A percentile compares a stretch with the other conserved stretches of the same genome.
phyloP scores from a whole-genome alignment of 2,329 filamentous ascomycete genomes.

The Tricladium varicosporioides region DNA sequence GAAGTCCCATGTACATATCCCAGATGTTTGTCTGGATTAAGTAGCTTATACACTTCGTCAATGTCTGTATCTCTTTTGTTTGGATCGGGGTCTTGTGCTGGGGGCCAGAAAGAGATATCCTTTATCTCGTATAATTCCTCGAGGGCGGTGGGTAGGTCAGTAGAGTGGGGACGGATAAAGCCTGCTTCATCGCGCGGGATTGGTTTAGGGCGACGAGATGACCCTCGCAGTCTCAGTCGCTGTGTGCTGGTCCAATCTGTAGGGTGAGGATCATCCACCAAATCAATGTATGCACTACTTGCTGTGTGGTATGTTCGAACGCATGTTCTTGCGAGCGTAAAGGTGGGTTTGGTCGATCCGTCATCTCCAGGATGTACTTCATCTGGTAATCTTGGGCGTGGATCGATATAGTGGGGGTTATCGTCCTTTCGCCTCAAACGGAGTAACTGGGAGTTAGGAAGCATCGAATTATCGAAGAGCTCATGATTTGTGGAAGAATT shows the following conservation, averaged over 20 bases:
- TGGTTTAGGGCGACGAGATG: constrained; percentile 41
- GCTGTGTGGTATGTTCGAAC: constrained; percentile 53
- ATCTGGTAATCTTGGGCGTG: constrained; percentile 39
- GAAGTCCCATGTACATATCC: constrained; percentile 42
- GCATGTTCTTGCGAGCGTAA: constrained; percentile 53
- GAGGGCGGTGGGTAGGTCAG: constrained; percentile 21
- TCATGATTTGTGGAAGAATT: constrained; percentile 7
- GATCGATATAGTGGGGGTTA: constrained; percentile 38
- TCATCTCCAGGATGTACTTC: constrained; percentile 50
- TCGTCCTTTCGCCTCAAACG: constrained; percentile 27
- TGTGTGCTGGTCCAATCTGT: constrained; percentile 35
- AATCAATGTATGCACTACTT: constrained; percentile 55
- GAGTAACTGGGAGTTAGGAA: constrained; percentile 27
- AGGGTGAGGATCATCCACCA: constrained; percentile 50
- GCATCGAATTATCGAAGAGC: constrained; percentile 7
- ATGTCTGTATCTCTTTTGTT: constrained; percentile 28
- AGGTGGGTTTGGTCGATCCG: constrained; percentile 39
- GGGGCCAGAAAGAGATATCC: constrained; percentile 37
- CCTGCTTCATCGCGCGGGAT: constrained; percentile 21
- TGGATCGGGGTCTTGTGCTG: constrained; percentile 18
- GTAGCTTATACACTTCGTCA: constrained; percentile 36
- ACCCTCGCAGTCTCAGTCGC: constrained; percentile 49
- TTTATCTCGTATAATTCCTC: constrained; percentile 26
- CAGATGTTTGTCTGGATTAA: constrained; percentile 39
- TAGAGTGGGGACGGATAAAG: constrained; percentile 12